These are phyloP conservation scores for Colletotrichum falcatum DNA, from an alignment of 2,329 filamentous ascomycete species.

Conservation along the genomic window DNA sequence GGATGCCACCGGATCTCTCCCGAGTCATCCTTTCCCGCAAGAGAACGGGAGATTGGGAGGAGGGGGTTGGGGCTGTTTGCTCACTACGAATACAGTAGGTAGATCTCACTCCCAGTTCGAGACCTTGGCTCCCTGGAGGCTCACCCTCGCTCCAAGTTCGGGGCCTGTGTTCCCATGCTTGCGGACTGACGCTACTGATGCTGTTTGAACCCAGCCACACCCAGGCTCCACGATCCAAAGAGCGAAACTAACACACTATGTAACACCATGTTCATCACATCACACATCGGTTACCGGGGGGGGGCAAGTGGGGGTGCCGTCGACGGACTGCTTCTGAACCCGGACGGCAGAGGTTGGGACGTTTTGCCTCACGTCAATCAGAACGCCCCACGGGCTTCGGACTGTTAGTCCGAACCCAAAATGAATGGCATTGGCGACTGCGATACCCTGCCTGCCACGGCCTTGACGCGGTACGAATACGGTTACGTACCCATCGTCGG, in stretches of 20 bases:
- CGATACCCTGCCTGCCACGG: background rate
- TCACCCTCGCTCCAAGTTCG: background rate
- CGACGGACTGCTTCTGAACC: background rate
- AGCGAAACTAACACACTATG: no score
- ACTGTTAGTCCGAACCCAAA: conserved; percentile 34
- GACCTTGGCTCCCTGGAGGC: background rate
- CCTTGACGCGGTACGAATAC: background rate
- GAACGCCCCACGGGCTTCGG: background rate
- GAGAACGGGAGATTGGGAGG: background rate
- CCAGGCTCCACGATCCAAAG: background rate
- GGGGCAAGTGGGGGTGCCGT: background rate
- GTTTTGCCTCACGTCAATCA: background rate
- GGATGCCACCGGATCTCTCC: background rate
- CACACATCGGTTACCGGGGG: conserved; percentile 4
- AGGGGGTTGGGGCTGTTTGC: background rate
- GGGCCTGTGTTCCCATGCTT: background rate
- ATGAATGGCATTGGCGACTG: background rate
- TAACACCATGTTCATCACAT: background rate
- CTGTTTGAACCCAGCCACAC: background rate
- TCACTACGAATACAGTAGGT: no score
- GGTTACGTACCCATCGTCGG: background rate
- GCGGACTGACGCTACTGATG: background rate
- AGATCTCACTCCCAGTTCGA: no score
- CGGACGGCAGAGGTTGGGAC: background rate
- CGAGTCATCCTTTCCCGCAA: background rate